Base-by-base conservation (phyloP, 2,329 filamentous ascomycete genomes). In the Magnaporthiopsis incrustans region DNA sequence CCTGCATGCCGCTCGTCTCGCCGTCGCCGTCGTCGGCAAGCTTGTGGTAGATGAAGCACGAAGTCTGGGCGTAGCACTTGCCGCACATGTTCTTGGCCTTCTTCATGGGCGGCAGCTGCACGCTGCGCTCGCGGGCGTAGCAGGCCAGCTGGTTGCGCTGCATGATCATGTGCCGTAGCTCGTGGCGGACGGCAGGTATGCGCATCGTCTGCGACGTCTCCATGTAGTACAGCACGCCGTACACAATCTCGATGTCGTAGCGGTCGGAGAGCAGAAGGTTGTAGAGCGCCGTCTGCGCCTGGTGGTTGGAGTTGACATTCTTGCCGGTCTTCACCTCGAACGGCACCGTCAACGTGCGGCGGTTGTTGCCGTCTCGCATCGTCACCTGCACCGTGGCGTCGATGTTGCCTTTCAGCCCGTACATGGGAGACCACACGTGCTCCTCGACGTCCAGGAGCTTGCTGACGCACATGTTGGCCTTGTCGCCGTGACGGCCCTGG, bases 401-500 rank as follows among this genome's bases (percentile, higher is more conserved):
- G 66, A 99, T 95, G 70, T 98, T 99, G 35, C 95, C 95, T 75
- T 99, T 99, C 22, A 99, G 81, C 0, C 95, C 95, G 73, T 96
- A 99, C 86, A 92, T 94, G 0, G 95, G 95, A 8, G 94, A 98
- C 95, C 95, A 99, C 33, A 99, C 88, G 72, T 98, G 95, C 75
- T 99, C 95, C 74, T 99, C 95, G 12, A 99, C 91, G 72, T 98
- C 95, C 18, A 99, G 87, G 33, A 99, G 81, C 73, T 98, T 99
- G 71, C 89, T 96, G 69, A 99, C 88, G 69, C 90, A 92, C 83
- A 98, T 88, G 65, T 83, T 89, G 14, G 89, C 85, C 68, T 88
- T 89, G 63, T 89, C 85, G 57, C 89, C 89, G 71, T 92, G 89
- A 60, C 90, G 85, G 68, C 93, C 92, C 68, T 91, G 89, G 30